These are phyloP conservation scores for Thelonectria rubi DNA, from an alignment of 2,329 filamentous ascomycete species.

Conservation along the genomic window DNA sequence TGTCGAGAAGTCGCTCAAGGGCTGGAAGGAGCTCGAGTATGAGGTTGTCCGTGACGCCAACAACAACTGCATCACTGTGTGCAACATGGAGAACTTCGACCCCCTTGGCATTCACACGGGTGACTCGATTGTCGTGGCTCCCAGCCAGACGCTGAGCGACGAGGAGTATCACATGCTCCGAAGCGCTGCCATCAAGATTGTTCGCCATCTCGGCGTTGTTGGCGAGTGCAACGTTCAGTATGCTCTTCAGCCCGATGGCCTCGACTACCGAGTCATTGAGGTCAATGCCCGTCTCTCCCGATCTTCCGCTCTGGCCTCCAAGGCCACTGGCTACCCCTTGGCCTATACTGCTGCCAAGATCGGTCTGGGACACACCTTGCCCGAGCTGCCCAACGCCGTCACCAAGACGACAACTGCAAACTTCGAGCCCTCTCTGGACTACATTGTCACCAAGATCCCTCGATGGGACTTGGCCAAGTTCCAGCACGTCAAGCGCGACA, in stretches of 20 bases:
- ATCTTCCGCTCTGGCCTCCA: constrained; percentile 95
- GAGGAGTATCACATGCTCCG: constrained; percentile 99
- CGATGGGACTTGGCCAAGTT: constrained; percentile 99
- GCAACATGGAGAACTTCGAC: constrained; percentile 87
- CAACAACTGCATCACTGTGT: constrained; percentile 99
- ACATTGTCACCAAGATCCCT: constrained; percentile 98
- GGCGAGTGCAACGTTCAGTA: constrained; percentile 99
- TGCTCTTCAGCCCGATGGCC: constrained; percentile 92
- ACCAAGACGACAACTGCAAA: constrained; percentile 99
- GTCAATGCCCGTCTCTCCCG: constrained; percentile 98
- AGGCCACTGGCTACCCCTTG: constrained; percentile 96
- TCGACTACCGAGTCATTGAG: constrained; percentile 98
- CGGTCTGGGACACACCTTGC: constrained; percentile 92
- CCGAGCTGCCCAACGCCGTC: constrained; percentile 95
- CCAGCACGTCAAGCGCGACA: constrained; percentile 97
- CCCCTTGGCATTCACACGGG: constrained; percentile 97
- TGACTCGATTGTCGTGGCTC: constrained; percentile 98
- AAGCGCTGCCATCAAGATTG: constrained; percentile 96
- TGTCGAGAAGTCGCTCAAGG: constrained; percentile 98
- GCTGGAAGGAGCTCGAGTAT: constrained; percentile 99
- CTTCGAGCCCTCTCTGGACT: constrained; percentile 97
- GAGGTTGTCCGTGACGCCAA: constrained; percentile 96
- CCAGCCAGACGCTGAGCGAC: constrained; percentile 94
- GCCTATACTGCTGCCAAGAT: constrained; percentile 99
- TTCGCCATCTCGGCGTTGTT: constrained; percentile 94